Evolutionary conservation across 495 filamentous ascomycete species (phyloP), one percentile per base, ranked within the genome.

Genomic region (Aspergillus campestris): DNA sequence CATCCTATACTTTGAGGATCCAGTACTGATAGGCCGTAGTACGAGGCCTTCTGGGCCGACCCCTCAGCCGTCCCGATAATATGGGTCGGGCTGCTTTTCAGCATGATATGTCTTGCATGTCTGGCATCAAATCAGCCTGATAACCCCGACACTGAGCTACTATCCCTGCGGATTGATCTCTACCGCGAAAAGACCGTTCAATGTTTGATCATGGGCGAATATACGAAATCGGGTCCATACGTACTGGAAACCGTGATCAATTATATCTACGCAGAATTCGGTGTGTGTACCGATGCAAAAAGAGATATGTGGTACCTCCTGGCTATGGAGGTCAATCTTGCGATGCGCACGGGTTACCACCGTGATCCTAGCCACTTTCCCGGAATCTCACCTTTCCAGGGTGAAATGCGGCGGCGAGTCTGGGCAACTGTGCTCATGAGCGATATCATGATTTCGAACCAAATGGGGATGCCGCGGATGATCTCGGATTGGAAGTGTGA

Each of bases 51-150:
- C 48, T 67, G 64, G 64, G 40, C 47, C 14, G 43, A 62, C 35
- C 58, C 55, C 0, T 47, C 37, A 0, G 31, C 6, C 3, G 42
- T 47, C 5, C 36, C 61, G 5, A 44, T 61, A 3, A 34, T 49
- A n/a, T 66, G 65, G 63, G 37, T 61, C 9, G 56, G 58, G 4
- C 50, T 66, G 12, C 39, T 65, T 3, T 68, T 63, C 49, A 51
- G 50, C 32, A 65, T 65, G 34, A 50, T 60, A 8, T 59, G 52
- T 31, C 45, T 66, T 15, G 46, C 58, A 0, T 43, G 40, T 10
- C 6, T 49, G 7, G 41, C 48, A 9, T 52, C 49, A 5, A 36
- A 47, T 27, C 9, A 31, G 8, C 28, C 46, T 7, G 42, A 40
- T 6, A n/a, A 31, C 28, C 37, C 40, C 4, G 51, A 57, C n/a